Base-by-base conservation (phyloP, 371 early-diverging fungal genomes). In the Mucor piriformis region DNA sequence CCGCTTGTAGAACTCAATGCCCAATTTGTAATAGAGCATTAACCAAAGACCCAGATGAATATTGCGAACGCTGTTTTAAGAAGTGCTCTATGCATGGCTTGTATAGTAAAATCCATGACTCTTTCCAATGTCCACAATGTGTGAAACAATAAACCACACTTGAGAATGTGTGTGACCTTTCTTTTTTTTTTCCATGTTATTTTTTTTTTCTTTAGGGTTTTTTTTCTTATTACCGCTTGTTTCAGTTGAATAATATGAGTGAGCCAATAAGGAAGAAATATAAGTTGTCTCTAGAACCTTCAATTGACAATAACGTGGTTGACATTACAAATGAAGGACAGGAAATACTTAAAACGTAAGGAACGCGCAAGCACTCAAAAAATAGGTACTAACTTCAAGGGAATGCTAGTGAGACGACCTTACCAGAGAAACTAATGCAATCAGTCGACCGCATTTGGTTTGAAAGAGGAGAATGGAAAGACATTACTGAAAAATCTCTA, bases 271-370 rank as follows among this genome's bases (percentile, higher is more conserved):
- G 57, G 8, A 85, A 85, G 55, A 77, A 81, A 54, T 72, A 83
- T 50, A 81, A 80, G 23, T 69, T 85, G 29, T 83, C 81, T 29
- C 67, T 85, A 5, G 83, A 85, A 50, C 76, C 83, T 42, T 70
- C 74, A 16, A 70, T 79, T 29, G 78, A 75, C 10, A 76, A 80
- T 33, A 58, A 71, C 58, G 78, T 81, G 0, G 65, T 74, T 3
- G 86, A 85, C 57, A 83, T 85, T 57, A 76, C 74, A 10, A 82
- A 85, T 58, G 67, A 72, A 40, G 86, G 83, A 15, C 74, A 78
- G 51, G 83, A 85, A 56, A 78, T 83, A 54, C 69, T 72, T 34
- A 77, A 83, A 59, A 72, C 73, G 86, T 85, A 83, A 59, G 29
- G 20, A 24, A 27, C 29, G 29, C 29, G 29, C 50, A 29, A 25